Evolutionary conservation across 352 stramenopile species (phyloP), one percentile per base, ranked within the genome.

Genomic region (Hyphochytrium catenoides): DNA sequence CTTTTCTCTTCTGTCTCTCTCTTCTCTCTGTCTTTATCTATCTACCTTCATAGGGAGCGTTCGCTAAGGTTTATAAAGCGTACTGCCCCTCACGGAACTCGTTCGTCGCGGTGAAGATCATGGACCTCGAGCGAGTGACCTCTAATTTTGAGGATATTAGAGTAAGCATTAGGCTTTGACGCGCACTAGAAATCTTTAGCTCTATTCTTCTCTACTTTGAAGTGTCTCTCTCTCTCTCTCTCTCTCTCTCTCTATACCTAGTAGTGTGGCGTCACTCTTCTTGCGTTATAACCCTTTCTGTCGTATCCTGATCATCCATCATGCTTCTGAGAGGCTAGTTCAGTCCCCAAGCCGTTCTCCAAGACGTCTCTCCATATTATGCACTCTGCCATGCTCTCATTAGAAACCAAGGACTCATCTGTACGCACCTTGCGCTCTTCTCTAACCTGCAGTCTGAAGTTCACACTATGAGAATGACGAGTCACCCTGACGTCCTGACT

Each of bases 121-220:
- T 98, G 64, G 91, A 98, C 57, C 62, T 98, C 21, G 91, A 98
- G 56, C 93, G 96, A 56, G 92, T 96, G 43, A 93, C 87, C 31
- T 91, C 83, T 15, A 93, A 66, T 56, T 85, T 85, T 52, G 69
- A 83, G 51, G 71, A 85, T 44, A 85, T 85, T 30, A 68, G 71
- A 9, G 69, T 77, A 45, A 28, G 57, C 55, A 4, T 11, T 18
- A 11, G 5, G 1, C n/a, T n/a, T n/a, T n/a, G n/a, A n/a, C n/a
- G n/a, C n/a, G n/a, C n/a, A n/a, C n/a, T n/a, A n/a, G n/a, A n/a
- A n/a, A n/a, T n/a, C n/a, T n/a, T n/a, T n/a, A n/a, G n/a, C n/a
- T n/a, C n/a, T n/a, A n/a, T n/a, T n/a, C n/a, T n/a, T n/a, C n/a
- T n/a, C n/a, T n/a, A n/a, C n/a, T n/a, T n/a, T n/a, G n/a, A n/a